Evolutionary conservation across 2,329 filamentous ascomycete species (phyloP).

Genomic region (Fusarium sp.): DNA sequence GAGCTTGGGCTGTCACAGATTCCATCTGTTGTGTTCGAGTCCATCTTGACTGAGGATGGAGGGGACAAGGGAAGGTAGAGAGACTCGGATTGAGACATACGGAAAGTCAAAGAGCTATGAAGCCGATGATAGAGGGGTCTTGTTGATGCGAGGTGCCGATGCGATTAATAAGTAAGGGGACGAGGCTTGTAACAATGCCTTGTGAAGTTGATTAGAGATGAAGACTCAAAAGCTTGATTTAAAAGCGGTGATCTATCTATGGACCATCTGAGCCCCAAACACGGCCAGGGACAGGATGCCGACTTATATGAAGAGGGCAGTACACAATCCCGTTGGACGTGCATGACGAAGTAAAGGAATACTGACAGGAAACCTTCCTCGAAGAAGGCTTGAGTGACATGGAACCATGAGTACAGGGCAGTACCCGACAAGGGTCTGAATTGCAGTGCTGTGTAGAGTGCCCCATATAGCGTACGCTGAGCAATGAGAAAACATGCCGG

Average conservation of each 20-base stretch:
- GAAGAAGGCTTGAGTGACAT: constrained; percentile 45
- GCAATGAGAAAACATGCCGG: constrained; percentile 42
- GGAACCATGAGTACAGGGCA: constrained; percentile 40
- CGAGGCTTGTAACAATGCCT: constrained; percentile 39
- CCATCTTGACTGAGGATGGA: constrained; percentile 48
- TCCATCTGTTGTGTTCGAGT: constrained; percentile 44
- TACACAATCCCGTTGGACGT: constrained; percentile 42
- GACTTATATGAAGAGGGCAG: constrained; percentile 50
- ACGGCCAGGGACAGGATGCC: constrained; percentile 45
- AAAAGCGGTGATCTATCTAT: constrained; percentile 47
- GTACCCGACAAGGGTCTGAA: constrained; percentile 43
- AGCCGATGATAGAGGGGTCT: constrained; percentile 33
- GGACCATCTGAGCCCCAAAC: constrained; percentile 48
- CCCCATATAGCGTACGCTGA: constrained; percentile 39
- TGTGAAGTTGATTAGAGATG: constrained; percentile 38
- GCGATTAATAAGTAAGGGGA: constrained; percentile 33
- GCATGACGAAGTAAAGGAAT: constrained; percentile 47
- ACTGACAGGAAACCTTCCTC: constrained; percentile 45
- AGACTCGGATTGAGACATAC: constrained; percentile 48
- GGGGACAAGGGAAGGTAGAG: constrained; percentile 46
- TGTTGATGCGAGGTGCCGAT: constrained; percentile 35
- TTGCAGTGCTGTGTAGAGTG: constrained; percentile 36
- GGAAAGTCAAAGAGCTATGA: constrained; percentile 40
- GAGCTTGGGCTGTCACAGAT: constrained; percentile 45
- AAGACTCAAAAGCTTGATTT: constrained; percentile 40